phyloP scores from a whole-genome alignment of 2,329 filamentous ascomycete species.

The Sporothrix dimorphospora region DNA sequence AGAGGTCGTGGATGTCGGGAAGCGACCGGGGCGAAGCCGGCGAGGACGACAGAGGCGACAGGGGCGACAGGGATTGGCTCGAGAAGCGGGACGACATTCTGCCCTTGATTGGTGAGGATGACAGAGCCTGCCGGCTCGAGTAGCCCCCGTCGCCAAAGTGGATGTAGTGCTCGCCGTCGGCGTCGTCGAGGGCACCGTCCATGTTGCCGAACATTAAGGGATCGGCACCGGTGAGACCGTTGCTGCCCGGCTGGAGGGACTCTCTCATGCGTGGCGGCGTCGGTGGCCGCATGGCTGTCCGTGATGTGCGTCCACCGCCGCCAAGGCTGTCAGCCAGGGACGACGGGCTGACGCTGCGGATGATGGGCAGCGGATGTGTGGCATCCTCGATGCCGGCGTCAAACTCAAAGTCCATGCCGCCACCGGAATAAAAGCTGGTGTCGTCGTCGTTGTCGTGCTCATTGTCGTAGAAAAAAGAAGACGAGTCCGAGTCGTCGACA shows the following conservation, averaged over 20 bases:
- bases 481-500: conserved; percentile 41
- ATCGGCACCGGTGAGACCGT: neutral
- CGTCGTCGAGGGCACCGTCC: conserved; percentile 51
- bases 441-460: conserved; percentile 45
- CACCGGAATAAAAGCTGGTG: conserved; percentile 40
- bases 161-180: conserved; percentile 53
- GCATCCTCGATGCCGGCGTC: conserved; percentile 62
- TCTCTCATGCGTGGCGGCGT: conserved; percentile 42
- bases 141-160: conserved; percentile 46
- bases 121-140: conserved; percentile 39
- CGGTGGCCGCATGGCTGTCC: conserved; percentile 43
- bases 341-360: conserved; percentile 61
- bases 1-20: conserved; percentile 10
- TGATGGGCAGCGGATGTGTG: conserved; percentile 49
- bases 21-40: neutral
- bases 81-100: neutral
- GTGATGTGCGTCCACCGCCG: conserved; percentile 46
- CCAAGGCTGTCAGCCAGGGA: conserved; percentile 52
- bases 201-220: neutral
- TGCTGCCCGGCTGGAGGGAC: conserved; percentile 35
- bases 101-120: conserved; percentile 37
- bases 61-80: neutral
- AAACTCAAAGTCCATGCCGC: conserved; percentile 53
- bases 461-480: conserved; percentile 47
- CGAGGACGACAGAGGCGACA: conserved; percentile 5